phyloP scores from a whole-genome alignment of 345 rosid genomes.

The Turritis glabra region DNA sequence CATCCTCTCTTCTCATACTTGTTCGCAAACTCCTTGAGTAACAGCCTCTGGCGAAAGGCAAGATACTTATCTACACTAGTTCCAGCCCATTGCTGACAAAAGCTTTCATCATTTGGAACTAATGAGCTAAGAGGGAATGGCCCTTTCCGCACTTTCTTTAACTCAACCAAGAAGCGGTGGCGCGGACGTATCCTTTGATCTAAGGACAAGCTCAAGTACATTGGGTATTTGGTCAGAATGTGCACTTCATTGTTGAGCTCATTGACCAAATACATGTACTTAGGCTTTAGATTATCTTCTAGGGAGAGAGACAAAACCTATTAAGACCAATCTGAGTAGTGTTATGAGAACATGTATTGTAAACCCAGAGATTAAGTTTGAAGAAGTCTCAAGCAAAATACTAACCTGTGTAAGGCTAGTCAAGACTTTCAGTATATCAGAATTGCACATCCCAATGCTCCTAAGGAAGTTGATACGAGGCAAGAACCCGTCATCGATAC shows the following conservation, averaged over 20 bases:
- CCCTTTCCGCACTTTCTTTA: slow-evolving; percentile 91
- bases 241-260: slow-evolving; percentile 79
- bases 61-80: slow-evolving; percentile 79
- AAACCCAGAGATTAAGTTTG: neutral
- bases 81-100: slow-evolving; percentile 89
- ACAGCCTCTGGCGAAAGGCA: slow-evolving; percentile 73
- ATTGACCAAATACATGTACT: slow-evolving; percentile 81
- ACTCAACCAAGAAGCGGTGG: slow-evolving; percentile 79
- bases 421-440: slow-evolving; percentile 91
- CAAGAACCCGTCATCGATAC: slow-evolving; percentile 84
- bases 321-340: slow-evolving; percentile 26
- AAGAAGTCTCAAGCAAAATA: slow-evolving; percentile 22
- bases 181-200: slow-evolving; percentile 96
- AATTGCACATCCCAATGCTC: slow-evolving; percentile 79
- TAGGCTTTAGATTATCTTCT: slow-evolving; percentile 93
- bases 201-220: slow-evolving; percentile 84
- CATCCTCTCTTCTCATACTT: slow-evolving; percentile 61
- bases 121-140: slow-evolving; percentile 92
- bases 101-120: slow-evolving; percentile 80
- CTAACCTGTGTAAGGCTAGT: slow-evolving; percentile 94
- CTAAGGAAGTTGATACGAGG: slow-evolving; percentile 93
- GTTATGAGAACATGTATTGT: neutral
- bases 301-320: slow-evolving; percentile 89
- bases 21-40: slow-evolving; percentile 68
- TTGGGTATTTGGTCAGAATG: slow-evolving; percentile 82